Evolutionary conservation across 2,329 filamentous ascomycete species (phyloP).

Genomic region (Neoscytalidium dimidiatum): DNA sequence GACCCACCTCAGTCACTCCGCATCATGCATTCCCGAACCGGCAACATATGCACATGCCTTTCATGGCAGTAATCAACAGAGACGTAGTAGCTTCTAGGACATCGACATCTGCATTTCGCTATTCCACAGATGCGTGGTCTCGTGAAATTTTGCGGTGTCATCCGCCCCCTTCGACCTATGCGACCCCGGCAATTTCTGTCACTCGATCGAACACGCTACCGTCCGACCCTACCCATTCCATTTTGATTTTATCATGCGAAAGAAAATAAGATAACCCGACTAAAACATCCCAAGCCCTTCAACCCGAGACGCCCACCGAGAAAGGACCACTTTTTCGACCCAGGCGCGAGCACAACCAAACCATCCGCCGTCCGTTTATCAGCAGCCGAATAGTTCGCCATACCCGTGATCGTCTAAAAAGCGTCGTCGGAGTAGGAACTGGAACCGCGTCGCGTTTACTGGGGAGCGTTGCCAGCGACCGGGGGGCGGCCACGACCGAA

Average conservation of each 20-base stretch:
- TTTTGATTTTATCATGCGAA: constrained; percentile 19
- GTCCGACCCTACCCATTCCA: constrained; percentile 43
- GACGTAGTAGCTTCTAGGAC: not conserved
- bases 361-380: not conserved
- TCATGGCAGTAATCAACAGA: not conserved
- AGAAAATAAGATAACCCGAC: constrained; percentile 14
- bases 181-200: constrained; percentile 52
- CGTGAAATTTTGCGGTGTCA: constrained; percentile 25
- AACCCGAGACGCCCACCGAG: constrained; percentile 20
- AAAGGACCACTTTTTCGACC: constrained; percentile 7
- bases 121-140: constrained; percentile 20
- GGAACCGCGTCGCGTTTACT: constrained; percentile 13
- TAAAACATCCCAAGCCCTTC: constrained; percentile 17
- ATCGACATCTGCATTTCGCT: constrained; percentile 21
- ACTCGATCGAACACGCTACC: constrained; percentile 53
- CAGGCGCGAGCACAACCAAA: not conserved
- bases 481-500: constrained; percentile 31
- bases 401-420: constrained; percentile 8
- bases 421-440: constrained; percentile 4
- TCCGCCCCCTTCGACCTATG: constrained; percentile 46
- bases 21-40: constrained; percentile 2
- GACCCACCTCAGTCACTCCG: not conserved
- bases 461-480: constrained; percentile 18
- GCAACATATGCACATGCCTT: not conserved
- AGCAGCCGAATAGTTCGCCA: not conserved